A percentile compares a stretch with the other conserved stretches of the same genome.
Evolutionary conservation across 2,329 filamentous ascomycete genomes (phyloP).

Genomic region (Paramyrothecium sp.): DNA sequence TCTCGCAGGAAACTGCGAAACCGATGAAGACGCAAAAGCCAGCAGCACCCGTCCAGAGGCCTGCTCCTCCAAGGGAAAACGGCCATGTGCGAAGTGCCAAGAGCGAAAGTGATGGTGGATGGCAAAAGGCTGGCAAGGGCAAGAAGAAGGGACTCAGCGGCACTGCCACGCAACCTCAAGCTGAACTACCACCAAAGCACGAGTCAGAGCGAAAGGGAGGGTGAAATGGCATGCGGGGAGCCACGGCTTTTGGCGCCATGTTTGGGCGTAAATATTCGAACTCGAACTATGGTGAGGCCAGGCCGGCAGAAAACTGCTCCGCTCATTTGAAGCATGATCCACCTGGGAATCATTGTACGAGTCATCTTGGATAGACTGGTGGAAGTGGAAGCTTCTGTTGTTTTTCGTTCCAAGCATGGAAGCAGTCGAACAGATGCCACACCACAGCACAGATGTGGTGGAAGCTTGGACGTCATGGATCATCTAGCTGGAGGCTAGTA

Average conservation of each 20-base stretch:
- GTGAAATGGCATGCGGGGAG: constrained; percentile 29
- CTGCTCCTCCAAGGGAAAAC: constrained; percentile 45
- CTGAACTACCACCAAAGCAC: constrained; percentile 56
- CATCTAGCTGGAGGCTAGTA: not conserved
- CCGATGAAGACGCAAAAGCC: constrained; percentile 24
- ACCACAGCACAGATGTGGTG: not conserved
- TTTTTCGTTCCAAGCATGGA: no score
- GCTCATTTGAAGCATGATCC: not conserved
- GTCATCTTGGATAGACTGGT: not conserved
- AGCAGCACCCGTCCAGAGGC: constrained; percentile 23
- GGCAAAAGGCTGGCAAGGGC: constrained; percentile 58
- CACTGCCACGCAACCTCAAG: constrained; percentile 30
- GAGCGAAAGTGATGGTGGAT: constrained; percentile 53
- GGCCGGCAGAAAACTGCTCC: not conserved
- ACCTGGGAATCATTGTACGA: not conserved
- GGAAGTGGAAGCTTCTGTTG: not conserved
- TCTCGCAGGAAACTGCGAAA: constrained; percentile 14
- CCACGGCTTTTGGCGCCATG: no score
- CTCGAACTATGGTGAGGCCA: constrained; percentile 2
- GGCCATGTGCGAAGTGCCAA: constrained; percentile 54
- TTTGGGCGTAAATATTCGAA: not conserved
- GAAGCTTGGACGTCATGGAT: not conserved
- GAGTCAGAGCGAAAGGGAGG: constrained; percentile 63
- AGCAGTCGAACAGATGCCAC: not conserved
- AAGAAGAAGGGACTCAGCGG: constrained; percentile 44